Evolutionary conservation across 2,329 filamentous ascomycete genomes (phyloP).

Genomic region (Cercospora zeae-maydis): DNA sequence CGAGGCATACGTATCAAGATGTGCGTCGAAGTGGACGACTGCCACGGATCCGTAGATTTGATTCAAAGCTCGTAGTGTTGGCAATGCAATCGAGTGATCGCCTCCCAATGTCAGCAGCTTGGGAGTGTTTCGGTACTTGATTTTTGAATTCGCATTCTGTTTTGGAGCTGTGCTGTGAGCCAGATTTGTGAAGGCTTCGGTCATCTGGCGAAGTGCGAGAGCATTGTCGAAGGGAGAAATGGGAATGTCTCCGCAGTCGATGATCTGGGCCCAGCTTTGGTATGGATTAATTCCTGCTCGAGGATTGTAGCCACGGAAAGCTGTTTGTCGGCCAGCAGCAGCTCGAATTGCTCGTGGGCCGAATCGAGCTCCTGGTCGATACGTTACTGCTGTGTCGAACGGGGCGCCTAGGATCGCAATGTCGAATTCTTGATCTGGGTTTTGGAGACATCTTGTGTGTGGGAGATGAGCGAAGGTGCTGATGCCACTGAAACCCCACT

Average conservation of each 20-base stretch:
- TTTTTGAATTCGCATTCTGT: conserved; percentile 37
- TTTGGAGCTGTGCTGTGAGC: conserved; percentile 42
- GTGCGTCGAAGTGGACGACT: conserved; percentile 54
- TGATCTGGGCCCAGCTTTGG: conserved; percentile 61
- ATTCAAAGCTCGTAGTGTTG: conserved; percentile 49
- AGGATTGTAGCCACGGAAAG: conserved; percentile 77
- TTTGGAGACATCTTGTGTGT: conserved; percentile 48
- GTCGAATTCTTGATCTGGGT: conserved; percentile 45
- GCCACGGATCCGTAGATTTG: conserved; percentile 45
- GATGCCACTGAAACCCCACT: conserved; percentile 38
- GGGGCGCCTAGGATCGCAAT: conserved; percentile 50
- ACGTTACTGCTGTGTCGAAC: conserved; percentile 50
- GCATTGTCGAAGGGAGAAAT: conserved; percentile 82
- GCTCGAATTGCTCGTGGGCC: conserved; percentile 83
- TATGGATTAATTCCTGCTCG: conserved; percentile 83
- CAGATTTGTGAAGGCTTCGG: conserved; percentile 70
- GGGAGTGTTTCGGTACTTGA: conserved; percentile 43
- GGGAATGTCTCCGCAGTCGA: conserved; percentile 86
- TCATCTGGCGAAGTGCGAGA: conserved; percentile 80
- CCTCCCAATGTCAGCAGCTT: conserved; percentile 50
- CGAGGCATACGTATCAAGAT: conserved; percentile 63
- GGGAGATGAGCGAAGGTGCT: conserved; percentile 46
- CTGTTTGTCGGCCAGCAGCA: conserved; percentile 75
- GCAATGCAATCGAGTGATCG: conserved; percentile 51
- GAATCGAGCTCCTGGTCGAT: conserved; percentile 59